Evolutionary conservation across 2,329 filamentous ascomycete genomes (phyloP), one percentile per base, ranked within the genome.

Genomic region (Fusarium sp.): DNA sequence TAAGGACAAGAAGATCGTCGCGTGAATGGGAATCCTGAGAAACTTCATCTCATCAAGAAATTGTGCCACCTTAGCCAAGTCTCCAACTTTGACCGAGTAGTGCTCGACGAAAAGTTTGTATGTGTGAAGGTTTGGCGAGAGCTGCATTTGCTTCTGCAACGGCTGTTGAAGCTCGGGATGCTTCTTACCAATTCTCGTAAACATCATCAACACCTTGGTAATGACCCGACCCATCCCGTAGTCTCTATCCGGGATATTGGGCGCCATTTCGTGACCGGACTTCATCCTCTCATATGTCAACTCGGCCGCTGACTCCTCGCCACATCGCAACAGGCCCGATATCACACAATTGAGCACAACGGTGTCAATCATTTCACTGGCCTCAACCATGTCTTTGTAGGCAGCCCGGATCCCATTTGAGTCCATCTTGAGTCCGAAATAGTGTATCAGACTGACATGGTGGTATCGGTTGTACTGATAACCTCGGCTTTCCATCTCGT

Each of bases 261-360:
- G 77, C 15, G 80, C 75, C 54, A 82, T 78, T 39, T 83, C 80
- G 65, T 91, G 86, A 35, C 90, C 85, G 5, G 83, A 83, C 81
- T 95, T 95, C 95, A 99, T 98, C 69, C 91, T 91, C 65, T 90
- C 85, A 78, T 98, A 98, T 17, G 98, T 90, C 68, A 92, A 88
- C 75, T 96, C 91, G 6, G 95, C 96, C 1, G 94, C 91, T 12
- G 87, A 84, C 44, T 92, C 89, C 79, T 99, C 95, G 45, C 92
- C 92, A 20, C 92, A 91, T 63, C 90, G 88, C 48, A 98, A 86
- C 26, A 98, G 87, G 4, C 94, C 91, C 0, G 91, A 87, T 70
- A 98, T 93, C 77, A 98, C 91, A 76, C 93, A 94, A 79, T 98
- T 98, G 81, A 98, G 87, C 20, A 95, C 92, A 6, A 93, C 87